Conservation (phyloP, 106 monocot genomes). For the Iris macrosiphon region DNA sequence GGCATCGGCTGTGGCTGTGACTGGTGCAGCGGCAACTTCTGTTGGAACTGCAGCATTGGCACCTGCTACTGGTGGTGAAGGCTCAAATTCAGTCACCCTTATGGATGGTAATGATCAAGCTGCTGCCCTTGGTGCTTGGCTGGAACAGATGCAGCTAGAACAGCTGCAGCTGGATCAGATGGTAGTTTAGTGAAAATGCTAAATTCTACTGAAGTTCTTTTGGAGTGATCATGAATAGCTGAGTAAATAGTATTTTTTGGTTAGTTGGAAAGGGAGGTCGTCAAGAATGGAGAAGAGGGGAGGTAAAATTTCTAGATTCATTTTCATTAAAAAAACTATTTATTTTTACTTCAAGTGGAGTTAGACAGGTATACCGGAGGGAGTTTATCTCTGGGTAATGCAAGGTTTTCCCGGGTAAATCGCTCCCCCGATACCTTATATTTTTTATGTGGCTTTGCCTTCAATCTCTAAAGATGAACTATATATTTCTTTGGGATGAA, state of each 20-base stretch:
- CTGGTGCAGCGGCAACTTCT: background rate
- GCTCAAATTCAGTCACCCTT: constrained; percentile 15
- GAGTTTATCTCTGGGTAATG: constrained; percentile 22
- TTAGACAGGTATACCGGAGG: constrained; percentile 20
- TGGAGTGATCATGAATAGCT: background rate
- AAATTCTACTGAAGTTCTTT: constrained; percentile 7
- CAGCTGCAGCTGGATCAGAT: constrained; percentile 67
- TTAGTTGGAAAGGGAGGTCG: constrained; percentile 1
- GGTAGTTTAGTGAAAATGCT: constrained; percentile 28
- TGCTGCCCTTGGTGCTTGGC: constrained; percentile 54
- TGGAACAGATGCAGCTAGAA: constrained; percentile 79
- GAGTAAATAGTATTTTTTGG: constrained; percentile 34
- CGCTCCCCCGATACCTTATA: constrained; percentile 17
- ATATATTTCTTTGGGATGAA: constrained; percentile 15
- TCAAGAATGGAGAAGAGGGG: constrained; percentile 8
- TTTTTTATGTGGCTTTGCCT: constrained; percentile 10
- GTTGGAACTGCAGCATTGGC: background rate
- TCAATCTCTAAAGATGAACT: background rate
- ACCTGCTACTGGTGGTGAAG: constrained; percentile 2
- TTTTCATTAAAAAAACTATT: constrained; percentile 22
- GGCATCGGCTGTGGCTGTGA: background rate
- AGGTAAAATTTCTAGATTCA: constrained; percentile 27
- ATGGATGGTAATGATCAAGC: constrained; percentile 41
- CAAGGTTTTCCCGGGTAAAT: constrained; percentile 23
- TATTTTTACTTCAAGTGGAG: constrained; percentile 29